Evolutionary conservation across 352 stramenopile species (phyloP).

Genomic region (Phytophthora chlamydospora): DNA sequence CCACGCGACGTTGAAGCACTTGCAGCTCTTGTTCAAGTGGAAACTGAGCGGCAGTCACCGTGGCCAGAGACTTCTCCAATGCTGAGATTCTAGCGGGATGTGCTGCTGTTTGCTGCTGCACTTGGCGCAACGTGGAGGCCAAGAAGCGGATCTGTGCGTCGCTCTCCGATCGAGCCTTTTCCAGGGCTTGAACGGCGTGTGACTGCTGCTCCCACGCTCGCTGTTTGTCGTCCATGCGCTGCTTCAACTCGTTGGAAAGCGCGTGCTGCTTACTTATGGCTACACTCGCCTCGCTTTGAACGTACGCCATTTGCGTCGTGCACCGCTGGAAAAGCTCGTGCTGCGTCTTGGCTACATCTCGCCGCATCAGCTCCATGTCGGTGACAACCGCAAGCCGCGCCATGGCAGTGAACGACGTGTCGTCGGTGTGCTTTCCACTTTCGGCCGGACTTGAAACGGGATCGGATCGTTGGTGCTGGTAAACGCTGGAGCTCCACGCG

Average conservation of each 20-base stretch:
- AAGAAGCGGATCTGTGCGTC: constrained; percentile 22
- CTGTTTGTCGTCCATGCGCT: constrained; percentile 43
- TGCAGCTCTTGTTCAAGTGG: constrained; percentile 26
- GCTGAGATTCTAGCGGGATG: constrained; percentile 26
- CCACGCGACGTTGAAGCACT: constrained; percentile 30
- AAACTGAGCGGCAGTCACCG: constrained; percentile 15
- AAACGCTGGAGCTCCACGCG: constrained; percentile 36
- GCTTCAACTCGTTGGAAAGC: constrained; percentile 34
- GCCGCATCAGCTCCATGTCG: constrained; percentile 28
- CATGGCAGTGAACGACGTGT: constrained; percentile 19
- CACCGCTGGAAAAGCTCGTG: constrained; percentile 50
- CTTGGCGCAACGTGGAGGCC: constrained; percentile 22
- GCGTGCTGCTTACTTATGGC: constrained; percentile 25
- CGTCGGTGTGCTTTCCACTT: constrained; percentile 2
- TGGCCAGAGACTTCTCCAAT: constrained; percentile 29
- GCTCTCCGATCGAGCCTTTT: constrained; percentile 29
- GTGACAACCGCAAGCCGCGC: constrained; percentile 29
- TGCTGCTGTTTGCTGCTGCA: constrained; percentile 36
- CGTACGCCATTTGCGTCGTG: constrained; percentile 37
- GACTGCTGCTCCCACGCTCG: constrained; percentile 37
- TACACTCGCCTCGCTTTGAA: constrained; percentile 33
- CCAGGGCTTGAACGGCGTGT: constrained; percentile 21
- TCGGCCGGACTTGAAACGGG: background rate
- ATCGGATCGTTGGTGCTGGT: constrained; percentile 10
- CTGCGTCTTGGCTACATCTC: constrained; percentile 41